Conservation (phyloP, 2,329 filamentous ascomycete genomes). For the Apiospora phragmitis region DNA sequence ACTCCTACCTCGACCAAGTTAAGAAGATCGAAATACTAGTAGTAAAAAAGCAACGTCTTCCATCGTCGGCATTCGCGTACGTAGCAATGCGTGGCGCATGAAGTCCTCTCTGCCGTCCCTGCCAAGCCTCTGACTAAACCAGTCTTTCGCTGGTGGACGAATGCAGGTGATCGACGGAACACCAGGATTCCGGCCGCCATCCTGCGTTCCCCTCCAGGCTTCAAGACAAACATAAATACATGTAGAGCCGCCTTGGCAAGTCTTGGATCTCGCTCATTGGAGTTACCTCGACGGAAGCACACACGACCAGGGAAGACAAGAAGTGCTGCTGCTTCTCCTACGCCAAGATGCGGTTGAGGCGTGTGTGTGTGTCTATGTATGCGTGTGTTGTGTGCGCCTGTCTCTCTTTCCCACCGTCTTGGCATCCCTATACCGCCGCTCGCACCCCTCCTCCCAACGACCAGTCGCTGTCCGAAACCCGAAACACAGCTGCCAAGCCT, state of each 20-base stretch:
- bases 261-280: background rate
- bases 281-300: background rate
- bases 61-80: background rate
- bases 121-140: background rate
- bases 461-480: background rate
- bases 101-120: background rate
- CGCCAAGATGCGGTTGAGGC: background rate
- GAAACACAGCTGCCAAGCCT: slow-evolving; percentile 6
- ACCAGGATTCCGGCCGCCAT: background rate
- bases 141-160: background rate
- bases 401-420: background rate
- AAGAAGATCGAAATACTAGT: too few relatives aligned
- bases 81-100: background rate
- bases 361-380: background rate
- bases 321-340: too few relatives aligned
- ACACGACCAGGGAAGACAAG: background rate
- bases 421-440: background rate
- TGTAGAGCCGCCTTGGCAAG: background rate
- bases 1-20: background rate
- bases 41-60: background rate
- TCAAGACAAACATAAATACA: slow-evolving; percentile 2
- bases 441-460: background rate
- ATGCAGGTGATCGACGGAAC: slow-evolving; percentile 6
- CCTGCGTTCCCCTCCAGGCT: background rate
- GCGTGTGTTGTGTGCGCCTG: background rate